Evolutionary conservation across 192 early-diverging fungal species (phyloP).

Genomic region (Coemansia sp.): DNA sequence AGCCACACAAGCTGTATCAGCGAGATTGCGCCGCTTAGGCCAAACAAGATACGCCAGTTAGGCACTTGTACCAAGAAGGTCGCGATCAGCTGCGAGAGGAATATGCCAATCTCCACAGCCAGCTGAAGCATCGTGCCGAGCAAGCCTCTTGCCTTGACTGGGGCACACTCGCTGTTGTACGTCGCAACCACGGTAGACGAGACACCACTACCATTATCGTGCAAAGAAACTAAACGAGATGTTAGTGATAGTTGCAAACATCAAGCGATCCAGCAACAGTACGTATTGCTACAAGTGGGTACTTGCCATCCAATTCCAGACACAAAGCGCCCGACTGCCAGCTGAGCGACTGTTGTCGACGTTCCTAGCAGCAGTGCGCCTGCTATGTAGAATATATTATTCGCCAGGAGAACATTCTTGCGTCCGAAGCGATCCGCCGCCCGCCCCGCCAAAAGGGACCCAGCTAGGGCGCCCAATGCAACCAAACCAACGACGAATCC

Average conservation of each 20-base stretch:
- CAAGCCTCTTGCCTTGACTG: conserved; percentile 64
- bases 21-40: conserved; percentile 61
- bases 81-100: conserved; percentile 67
- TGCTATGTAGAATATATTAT: conserved; percentile 69
- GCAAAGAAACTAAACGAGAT: not conserved
- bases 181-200: conserved; percentile 61
- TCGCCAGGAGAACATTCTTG: conserved; percentile 62
- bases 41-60: conserved; percentile 74
- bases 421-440: conserved; percentile 67
- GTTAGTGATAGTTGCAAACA: not conserved
- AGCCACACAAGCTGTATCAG: conserved; percentile 59
- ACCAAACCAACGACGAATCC: conserved; percentile 61
- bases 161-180: conserved; percentile 79
- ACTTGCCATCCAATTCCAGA: conserved; percentile 66
- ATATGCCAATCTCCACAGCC: conserved; percentile 75
- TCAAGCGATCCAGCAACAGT: not conserved
- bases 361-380: conserved; percentile 66
- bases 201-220: conserved; percentile 66
- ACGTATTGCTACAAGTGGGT: too few species aligned
- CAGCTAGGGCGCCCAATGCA: conserved; percentile 65
- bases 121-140: conserved; percentile 77
- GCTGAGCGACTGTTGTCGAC: conserved; percentile 60
- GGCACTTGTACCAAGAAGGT: conserved; percentile 56
- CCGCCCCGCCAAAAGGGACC: conserved; percentile 62
- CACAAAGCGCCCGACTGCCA: conserved; percentile 72